phyloP scores from a whole-genome alignment of 352 stramenopile species.

The Phytophthora fragariaefolia region DNA sequence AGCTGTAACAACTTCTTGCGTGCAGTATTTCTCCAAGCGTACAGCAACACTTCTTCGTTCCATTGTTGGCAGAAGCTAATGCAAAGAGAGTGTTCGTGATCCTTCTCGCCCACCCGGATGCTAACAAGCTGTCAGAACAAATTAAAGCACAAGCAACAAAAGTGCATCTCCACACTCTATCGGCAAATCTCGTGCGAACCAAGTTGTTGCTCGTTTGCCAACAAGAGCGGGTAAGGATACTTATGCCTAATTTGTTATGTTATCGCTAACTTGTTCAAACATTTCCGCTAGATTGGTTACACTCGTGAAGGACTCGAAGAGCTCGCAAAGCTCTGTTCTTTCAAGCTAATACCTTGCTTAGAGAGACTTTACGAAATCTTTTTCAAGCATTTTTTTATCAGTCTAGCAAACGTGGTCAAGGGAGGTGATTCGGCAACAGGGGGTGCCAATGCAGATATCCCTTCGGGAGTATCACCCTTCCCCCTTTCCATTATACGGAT shows the following conservation, averaged over 20 bases:
- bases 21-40: slow-evolving; percentile 56
- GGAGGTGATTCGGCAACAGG: not conserved
- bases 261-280: not conserved
- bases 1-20: not conserved
- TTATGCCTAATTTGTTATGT: not conserved
- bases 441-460: not conserved
- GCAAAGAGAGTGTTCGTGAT: slow-evolving; percentile 63
- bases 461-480: slow-evolving; percentile 37
- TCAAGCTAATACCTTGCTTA: slow-evolving; percentile 51
- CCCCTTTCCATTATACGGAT: slow-evolving; percentile 66
- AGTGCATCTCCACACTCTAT: slow-evolving; percentile 52
- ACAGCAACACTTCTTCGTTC: slow-evolving; percentile 72
- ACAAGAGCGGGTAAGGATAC: slow-evolving; percentile 43
- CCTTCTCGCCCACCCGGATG: slow-evolving; percentile 58
- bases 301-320: slow-evolving; percentile 62
- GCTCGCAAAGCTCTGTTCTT: slow-evolving; percentile 37
- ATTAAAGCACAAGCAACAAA: slow-evolving; percentile 46
- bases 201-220: slow-evolving; percentile 67
- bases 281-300: slow-evolving; percentile 62
- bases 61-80: slow-evolving; percentile 54
- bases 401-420: slow-evolving; percentile 60
- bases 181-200: slow-evolving; percentile 48
- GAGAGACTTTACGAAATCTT: slow-evolving; percentile 60
- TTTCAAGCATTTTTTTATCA: slow-evolving; percentile 57
- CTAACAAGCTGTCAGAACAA: slow-evolving; percentile 66